phyloP scores from a whole-genome alignment of 2,329 filamentous ascomycete genomes.

The Pseudopithomyces chartarum region DNA sequence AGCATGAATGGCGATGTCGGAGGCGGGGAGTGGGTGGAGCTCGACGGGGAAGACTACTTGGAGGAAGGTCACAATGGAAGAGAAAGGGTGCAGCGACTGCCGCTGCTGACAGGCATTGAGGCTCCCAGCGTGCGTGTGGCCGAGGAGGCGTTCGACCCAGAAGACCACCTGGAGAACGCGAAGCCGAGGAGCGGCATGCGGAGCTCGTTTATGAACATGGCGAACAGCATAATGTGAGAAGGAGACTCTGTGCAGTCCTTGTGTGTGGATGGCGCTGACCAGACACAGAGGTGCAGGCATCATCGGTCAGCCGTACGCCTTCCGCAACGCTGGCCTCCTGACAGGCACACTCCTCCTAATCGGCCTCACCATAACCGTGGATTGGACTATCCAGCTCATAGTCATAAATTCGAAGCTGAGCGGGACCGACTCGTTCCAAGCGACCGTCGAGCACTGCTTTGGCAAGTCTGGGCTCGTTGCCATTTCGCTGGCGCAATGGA shows the following conservation, averaged over 20 bases:
- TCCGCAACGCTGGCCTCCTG: slow-evolving; percentile 85
- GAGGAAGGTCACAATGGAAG: slow-evolving; percentile 46
- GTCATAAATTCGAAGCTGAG: slow-evolving; percentile 97
- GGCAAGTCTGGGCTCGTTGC: slow-evolving; percentile 85
- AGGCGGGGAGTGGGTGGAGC: slow-evolving; percentile 52
- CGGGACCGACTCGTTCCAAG: slow-evolving; percentile 91
- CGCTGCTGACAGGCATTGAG: slow-evolving; percentile 81
- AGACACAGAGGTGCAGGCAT: slow-evolving; percentile 63
- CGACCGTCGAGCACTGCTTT: slow-evolving; percentile 95
- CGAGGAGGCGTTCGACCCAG: slow-evolving; percentile 59
- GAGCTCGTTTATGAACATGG: slow-evolving; percentile 99
- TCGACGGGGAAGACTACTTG: slow-evolving; percentile 67
- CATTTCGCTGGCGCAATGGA: slow-evolving; percentile 92
- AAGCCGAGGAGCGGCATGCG: slow-evolving; percentile 84
- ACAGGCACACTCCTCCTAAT: slow-evolving; percentile 80
- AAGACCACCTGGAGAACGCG: slow-evolving; percentile 63
- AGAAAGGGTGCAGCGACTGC: slow-evolving; percentile 60
- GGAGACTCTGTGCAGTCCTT: not conserved
- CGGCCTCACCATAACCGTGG: slow-evolving; percentile 79
- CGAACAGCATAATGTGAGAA: slow-evolving; percentile 86
- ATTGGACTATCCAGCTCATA: slow-evolving; percentile 98
- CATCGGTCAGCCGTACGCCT: slow-evolving; percentile 89
- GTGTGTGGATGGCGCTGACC: slow-evolving; percentile 16
- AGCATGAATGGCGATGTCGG: slow-evolving; percentile 37
- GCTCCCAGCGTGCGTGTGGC: slow-evolving; percentile 78